These are phyloP conservation scores for Moringa oleifera DNA, from an alignment of 345 rosid species.

Conservation along the genomic window DNA sequence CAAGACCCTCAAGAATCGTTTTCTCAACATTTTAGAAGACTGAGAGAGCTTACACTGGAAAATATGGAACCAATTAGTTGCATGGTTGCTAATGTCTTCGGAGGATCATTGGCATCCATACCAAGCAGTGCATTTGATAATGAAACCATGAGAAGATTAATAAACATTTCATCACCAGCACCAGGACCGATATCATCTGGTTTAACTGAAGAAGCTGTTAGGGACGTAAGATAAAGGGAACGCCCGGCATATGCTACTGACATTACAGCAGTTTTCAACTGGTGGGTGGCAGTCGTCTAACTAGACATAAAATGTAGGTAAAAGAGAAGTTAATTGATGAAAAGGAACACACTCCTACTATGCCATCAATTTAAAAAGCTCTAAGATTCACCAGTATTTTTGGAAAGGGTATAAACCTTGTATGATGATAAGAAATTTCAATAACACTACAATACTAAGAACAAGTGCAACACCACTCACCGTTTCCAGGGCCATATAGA, in stretches of 20 bases:
- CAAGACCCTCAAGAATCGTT: not conserved
- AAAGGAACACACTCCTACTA: conserved; percentile 11
- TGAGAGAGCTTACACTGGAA: conserved; percentile 74
- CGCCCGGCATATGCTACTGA: conserved; percentile 98
- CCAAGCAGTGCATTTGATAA: conserved; percentile 94
- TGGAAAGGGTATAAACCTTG: no score
- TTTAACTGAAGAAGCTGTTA: conserved; percentile 43
- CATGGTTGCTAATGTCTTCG: conserved; percentile 94
- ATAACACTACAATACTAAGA: not conserved
- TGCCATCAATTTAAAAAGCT: not conserved
- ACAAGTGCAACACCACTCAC: conserved; percentile 40
- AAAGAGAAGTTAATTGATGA: conserved; percentile 33
- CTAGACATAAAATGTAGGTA: conserved; percentile 49
- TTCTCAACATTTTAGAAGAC: not conserved
- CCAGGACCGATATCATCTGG: conserved; percentile 47
- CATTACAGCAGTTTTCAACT: conserved; percentile 92
- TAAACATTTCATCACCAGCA: conserved; percentile 35
- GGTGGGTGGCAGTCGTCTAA: conserved; percentile 99
- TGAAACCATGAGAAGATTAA: conserved; percentile 72
- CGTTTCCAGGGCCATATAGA: conserved; percentile 98
- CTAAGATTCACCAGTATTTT: conserved; percentile 1
- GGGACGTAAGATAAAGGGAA: conserved; percentile 67
- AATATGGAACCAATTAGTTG: conserved; percentile 95
- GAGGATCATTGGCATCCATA: conserved; percentile 99
- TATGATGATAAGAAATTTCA: not conserved